Percentiles rank a stretch among this genome's conserved stretches.
Conservation (phyloP, 1,139 yeast species). For the Petasospora fabianii region DNA sequence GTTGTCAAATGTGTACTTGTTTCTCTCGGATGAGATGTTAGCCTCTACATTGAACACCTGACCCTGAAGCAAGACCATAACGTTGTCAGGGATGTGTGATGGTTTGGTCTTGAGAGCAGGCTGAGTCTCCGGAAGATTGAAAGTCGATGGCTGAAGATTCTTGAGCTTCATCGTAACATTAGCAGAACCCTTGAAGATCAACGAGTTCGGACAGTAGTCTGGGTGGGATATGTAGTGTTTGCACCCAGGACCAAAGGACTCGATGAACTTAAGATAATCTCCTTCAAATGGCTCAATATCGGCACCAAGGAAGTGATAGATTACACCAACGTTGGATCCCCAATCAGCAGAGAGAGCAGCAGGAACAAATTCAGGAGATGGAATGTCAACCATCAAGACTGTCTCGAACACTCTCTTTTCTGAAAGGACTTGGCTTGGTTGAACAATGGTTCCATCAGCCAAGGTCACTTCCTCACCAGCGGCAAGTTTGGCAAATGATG, state of each 20-base stretch:
- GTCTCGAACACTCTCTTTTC: slow-evolving; percentile 56
- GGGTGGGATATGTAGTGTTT: slow-evolving; percentile 71
- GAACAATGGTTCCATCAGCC: slow-evolving; percentile 54
- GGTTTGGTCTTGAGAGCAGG: slow-evolving; percentile 14
- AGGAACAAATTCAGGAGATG: slow-evolving; percentile 48
- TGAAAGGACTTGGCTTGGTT: slow-evolving; percentile 72
- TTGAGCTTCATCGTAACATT: slow-evolving; percentile 57
- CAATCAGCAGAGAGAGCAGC: slow-evolving; percentile 32
- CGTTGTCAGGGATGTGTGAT: slow-evolving; percentile 23
- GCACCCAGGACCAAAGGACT: slow-evolving; percentile 46
- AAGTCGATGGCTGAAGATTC: slow-evolving; percentile 34
- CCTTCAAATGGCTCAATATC: slow-evolving; percentile 47
- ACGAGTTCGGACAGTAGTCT: slow-evolving; percentile 54
- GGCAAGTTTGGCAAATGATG: slow-evolving; percentile 53
- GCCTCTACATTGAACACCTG: slow-evolving; percentile 21
- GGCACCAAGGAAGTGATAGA: slow-evolving; percentile 75
- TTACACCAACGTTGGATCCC: slow-evolving; percentile 31
- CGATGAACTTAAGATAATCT: slow-evolving; percentile 44
- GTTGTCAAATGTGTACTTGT: slow-evolving; percentile 13
- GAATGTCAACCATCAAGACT: slow-evolving; percentile 71
- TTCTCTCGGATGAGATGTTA: slow-evolving; percentile 11
- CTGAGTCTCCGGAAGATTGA: slow-evolving; percentile 44
- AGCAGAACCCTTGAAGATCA: slow-evolving; percentile 57
- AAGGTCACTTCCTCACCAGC: slow-evolving; percentile 56
- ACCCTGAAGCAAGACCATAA: slow-evolving; percentile 21